These are phyloP conservation scores for Chaetoscypha palmicola DNA, from an alignment of 2,329 filamentous ascomycete genomes.

Conservation along the genomic window DNA sequence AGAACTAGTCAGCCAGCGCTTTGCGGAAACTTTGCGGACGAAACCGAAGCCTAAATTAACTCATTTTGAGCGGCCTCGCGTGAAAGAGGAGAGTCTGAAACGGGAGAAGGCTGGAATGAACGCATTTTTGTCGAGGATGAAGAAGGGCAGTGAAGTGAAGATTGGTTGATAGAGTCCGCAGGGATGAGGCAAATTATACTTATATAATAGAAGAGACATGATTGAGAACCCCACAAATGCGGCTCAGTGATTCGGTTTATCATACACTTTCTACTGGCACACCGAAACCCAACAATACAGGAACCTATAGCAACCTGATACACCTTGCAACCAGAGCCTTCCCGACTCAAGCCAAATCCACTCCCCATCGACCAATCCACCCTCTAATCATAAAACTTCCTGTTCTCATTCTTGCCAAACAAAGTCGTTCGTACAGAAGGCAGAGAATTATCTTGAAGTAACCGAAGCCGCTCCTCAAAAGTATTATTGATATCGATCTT, in stretches of 20 bases:
- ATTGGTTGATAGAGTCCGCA: too few relatives aligned
- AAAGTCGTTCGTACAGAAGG: slow-evolving; percentile 78
- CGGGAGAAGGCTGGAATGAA: slow-evolving; percentile 24
- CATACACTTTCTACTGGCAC: slow-evolving; percentile 30
- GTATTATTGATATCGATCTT: slow-evolving; percentile 99
- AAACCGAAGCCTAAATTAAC: slow-evolving; percentile 59
- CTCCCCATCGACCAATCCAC: slow-evolving; percentile 5
- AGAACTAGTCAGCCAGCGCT: slow-evolving; percentile 66
- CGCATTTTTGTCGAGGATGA: slow-evolving; percentile 19
- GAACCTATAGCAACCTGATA: slow-evolving; percentile 14
- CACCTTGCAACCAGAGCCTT: slow-evolving; percentile 5
- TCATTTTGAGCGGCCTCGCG: slow-evolving; percentile 39
- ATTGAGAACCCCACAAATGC: slow-evolving; percentile 9
- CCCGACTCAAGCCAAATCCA: slow-evolving; percentile 5
- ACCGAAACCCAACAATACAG: slow-evolving; percentile 14
- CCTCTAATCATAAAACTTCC: slow-evolving; percentile 83
- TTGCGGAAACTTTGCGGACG: slow-evolving; percentile 64
- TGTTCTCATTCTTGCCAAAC: slow-evolving; percentile 92
- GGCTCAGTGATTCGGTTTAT: slow-evolving; percentile 23
- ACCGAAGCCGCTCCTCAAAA: slow-evolving; percentile 79
- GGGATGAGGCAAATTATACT: too few relatives aligned
- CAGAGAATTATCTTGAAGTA: slow-evolving; percentile 78
- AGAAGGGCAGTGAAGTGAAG: too few relatives aligned
- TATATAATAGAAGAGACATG: too few relatives aligned
- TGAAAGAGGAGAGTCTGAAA: slow-evolving; percentile 31